Evolutionary conservation across 2,329 filamentous ascomycete species (phyloP).

Genomic region (Stromatinia cepivora): DNA sequence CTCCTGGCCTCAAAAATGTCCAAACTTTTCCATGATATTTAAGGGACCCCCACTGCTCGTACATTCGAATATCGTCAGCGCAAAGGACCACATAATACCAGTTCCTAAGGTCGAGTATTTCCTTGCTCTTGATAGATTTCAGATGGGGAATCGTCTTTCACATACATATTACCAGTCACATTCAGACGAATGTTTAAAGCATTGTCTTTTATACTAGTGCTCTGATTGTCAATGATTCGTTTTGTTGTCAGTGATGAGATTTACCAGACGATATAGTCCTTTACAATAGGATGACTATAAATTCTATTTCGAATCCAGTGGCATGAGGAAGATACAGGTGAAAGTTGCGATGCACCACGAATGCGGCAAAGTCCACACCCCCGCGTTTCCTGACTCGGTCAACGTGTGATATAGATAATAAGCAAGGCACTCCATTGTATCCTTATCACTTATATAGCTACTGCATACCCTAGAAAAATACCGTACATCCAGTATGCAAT

Average conservation of each 20-base stretch:
- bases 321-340: background rate
- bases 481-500: accelerated
- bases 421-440: background rate
- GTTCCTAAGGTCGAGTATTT: no score
- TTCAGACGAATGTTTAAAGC: background rate
- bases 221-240: background rate
- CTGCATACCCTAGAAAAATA: background rate
- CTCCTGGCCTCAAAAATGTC: no score
- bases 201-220: background rate
- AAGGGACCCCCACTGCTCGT: accelerated
- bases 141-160: background rate
- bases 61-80: background rate
- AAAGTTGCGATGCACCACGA: accelerated
- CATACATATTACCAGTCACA: background rate
- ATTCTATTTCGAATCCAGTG: background rate
- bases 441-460: background rate
- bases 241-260: no score
- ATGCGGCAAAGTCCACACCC: background rate
- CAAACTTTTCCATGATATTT: no score
- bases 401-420: background rate
- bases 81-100: no score
- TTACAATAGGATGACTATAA: no score
- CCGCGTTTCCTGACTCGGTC: background rate
- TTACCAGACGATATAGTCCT: accelerated
- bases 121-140: background rate